Evolutionary conservation across 768 basidiomycete genomes (phyloP).

Genomic region (Saitozyma podzolica): DNA sequence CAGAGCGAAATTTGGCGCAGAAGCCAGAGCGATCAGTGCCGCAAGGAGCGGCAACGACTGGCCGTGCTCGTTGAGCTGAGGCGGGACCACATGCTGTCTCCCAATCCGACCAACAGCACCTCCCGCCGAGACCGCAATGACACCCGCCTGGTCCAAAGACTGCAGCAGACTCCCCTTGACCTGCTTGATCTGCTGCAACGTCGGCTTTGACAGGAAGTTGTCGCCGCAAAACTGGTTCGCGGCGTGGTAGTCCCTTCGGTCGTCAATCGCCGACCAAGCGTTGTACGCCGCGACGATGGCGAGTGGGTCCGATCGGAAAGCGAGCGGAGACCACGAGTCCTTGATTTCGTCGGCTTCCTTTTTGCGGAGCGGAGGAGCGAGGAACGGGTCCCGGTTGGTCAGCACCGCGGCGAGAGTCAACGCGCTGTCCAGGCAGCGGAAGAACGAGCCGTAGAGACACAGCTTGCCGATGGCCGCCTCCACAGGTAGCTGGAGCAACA

Average conservation of each 20-base stretch:
- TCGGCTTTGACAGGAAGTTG: constrained; percentile 87
- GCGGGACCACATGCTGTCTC: constrained; percentile 35
- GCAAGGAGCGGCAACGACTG: constrained; percentile 66
- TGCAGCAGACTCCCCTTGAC: constrained; percentile 75
- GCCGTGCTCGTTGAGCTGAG: constrained; percentile 47
- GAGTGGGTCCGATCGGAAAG: constrained; percentile 77
- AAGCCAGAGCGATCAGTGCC: constrained; percentile 78
- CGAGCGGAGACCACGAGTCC: constrained; percentile 69
- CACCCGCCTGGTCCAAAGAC: constrained; percentile 73
- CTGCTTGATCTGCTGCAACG: constrained; percentile 74
- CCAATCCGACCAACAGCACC: constrained; percentile 49
- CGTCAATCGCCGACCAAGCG: constrained; percentile 73
- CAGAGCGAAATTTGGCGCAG: constrained; percentile 87
- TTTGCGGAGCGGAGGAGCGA: constrained; percentile 76
- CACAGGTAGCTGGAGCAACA: constrained; percentile 83
- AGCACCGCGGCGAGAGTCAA: constrained; percentile 88
- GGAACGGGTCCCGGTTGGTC: constrained; percentile 85
- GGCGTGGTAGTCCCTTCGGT: constrained; percentile 62
- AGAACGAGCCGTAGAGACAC: constrained; percentile 85
- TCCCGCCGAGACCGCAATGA: constrained; percentile 78
- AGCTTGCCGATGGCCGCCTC: constrained; percentile 87
- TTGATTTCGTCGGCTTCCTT: constrained; percentile 70
- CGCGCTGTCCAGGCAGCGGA: constrained; percentile 76
- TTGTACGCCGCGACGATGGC: constrained; percentile 79
- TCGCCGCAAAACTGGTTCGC: constrained; percentile 75